Evolutionary conservation across 768 basidiomycete species (phyloP).

Genomic region (Tulasnella sp.): DNA sequence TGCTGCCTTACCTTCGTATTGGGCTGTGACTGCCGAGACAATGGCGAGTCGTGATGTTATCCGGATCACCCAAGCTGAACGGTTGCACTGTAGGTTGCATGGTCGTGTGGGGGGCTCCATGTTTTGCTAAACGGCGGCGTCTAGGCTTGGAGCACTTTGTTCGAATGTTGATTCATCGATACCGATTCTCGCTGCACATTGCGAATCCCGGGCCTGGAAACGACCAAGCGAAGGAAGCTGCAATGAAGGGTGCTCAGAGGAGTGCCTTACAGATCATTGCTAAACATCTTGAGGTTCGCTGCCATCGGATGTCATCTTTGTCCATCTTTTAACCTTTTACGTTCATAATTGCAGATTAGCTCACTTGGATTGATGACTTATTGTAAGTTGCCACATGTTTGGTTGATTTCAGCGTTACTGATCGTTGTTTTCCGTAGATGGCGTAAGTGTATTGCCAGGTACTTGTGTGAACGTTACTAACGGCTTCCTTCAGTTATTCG

Average conservation of each 20-base stretch:
- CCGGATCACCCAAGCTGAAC: constrained; percentile 76
- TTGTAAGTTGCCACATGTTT: constrained; percentile 41
- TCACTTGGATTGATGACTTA: constrained; percentile 90
- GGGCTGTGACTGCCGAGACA: constrained; percentile 72
- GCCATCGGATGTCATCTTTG: background rate
- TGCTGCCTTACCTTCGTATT: constrained; percentile 56
- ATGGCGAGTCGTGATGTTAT: constrained; percentile 77
- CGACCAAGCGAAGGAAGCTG: constrained; percentile 59
- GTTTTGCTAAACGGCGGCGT: background rate
- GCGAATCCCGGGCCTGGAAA: constrained; percentile 24
- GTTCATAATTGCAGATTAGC: constrained; percentile 40
- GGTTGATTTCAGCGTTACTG: background rate
- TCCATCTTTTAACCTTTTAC: background rate
- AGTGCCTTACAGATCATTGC: constrained; percentile 74
- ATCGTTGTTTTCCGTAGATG: background rate
- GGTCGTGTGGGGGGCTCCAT: background rate
- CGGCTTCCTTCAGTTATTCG: constrained; percentile 22
- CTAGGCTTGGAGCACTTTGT: constrained; percentile 63
- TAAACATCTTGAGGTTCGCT: constrained; percentile 44
- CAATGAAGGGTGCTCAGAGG: constrained; percentile 61
- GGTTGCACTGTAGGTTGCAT: constrained; percentile 48
- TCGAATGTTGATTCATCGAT: constrained; percentile 77
- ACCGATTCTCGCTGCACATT: constrained; percentile 40
- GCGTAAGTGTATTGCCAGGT: background rate
- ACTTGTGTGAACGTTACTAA: background rate